Percentiles rank a stretch among this genome's conserved stretches.
Conservation (phyloP, 345 rosid species). For the Cardiospermum halicacabum region DNA sequence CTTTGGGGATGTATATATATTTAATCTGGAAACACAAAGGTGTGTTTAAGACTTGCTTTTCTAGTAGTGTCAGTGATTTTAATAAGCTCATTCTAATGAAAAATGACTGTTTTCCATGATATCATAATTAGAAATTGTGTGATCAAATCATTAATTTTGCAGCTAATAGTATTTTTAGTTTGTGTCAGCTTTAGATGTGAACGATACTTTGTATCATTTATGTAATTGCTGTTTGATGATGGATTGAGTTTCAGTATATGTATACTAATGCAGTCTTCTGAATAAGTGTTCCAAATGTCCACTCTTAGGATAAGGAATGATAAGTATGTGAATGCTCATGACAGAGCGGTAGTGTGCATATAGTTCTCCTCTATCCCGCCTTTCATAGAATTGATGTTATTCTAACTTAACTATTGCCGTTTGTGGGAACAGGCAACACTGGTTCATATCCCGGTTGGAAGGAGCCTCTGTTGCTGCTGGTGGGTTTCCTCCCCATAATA, state of each 20-base stretch:
- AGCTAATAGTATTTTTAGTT: neutral
- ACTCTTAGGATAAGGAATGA: neutral
- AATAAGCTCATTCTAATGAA: constrained; percentile 1
- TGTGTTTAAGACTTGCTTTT: constrained; percentile 17
- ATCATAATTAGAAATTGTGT: neutral
- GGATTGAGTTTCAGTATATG: neutral
- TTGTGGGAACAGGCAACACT: constrained; percentile 69
- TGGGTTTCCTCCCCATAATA: constrained; percentile 76
- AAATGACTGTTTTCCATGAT: neutral
- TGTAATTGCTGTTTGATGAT: neutral
- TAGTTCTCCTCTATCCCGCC: too few relatives aligned
- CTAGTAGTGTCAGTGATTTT: too few relatives aligned
- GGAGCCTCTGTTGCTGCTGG: constrained; percentile 92
- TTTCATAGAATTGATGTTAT: too few relatives aligned
- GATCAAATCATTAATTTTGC: neutral
- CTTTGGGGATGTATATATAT: constrained; percentile 84
- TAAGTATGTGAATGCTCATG: neutral
- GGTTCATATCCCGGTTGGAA: constrained; percentile 89
- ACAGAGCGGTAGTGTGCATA: neutral
- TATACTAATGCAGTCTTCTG: neutral
- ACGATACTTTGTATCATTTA: too few relatives aligned
- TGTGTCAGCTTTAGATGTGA: too few relatives aligned
- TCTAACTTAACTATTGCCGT: constrained; percentile 2
- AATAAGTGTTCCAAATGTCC: neutral
- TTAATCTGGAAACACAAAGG: constrained; percentile 83